phyloP scores from a whole-genome alignment of 371 early-diverging fungal genomes.

The Mucor velutinosus region DNA sequence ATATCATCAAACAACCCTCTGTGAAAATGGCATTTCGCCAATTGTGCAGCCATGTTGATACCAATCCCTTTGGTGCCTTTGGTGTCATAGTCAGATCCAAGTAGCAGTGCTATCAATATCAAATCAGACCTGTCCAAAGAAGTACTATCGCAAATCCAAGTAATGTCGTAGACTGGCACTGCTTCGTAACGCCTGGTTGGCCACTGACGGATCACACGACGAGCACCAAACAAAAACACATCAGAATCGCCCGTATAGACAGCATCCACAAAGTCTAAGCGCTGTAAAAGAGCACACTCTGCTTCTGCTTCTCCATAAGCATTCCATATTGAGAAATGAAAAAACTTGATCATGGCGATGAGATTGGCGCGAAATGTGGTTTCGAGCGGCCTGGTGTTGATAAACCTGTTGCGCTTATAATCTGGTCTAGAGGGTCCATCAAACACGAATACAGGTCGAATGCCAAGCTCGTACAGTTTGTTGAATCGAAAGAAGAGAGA shows the following conservation, averaged over 20 bases:
- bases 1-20: constrained; percentile 23
- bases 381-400: constrained; percentile 17
- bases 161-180: constrained; percentile 27
- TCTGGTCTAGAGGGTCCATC: constrained; percentile 37
- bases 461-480: constrained; percentile 36
- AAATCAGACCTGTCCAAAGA: constrained; percentile 42
- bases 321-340: constrained; percentile 36
- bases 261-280: constrained; percentile 36
- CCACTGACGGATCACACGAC: constrained; percentile 39
- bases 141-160: constrained; percentile 23
- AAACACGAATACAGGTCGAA: constrained; percentile 47
- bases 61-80: constrained; percentile 34
- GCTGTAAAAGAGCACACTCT: constrained; percentile 42
- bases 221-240: constrained; percentile 42
- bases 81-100: constrained; percentile 40
- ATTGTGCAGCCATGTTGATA: constrained; percentile 26
- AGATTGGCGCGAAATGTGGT: constrained; percentile 13
- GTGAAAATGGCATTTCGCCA: constrained; percentile 31
- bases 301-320: constrained; percentile 52
- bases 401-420: constrained; percentile 31
- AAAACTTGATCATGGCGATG: constrained; percentile 21
- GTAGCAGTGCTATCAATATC: constrained; percentile 41
- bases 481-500: constrained; percentile 36
- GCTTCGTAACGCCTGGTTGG: constrained; percentile 14
- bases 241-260: constrained; percentile 45